Evolutionary conservation across 345 rosid species (phyloP), one percentile per base, ranked within the genome.

Genomic region (Physaria fendleri): DNA sequence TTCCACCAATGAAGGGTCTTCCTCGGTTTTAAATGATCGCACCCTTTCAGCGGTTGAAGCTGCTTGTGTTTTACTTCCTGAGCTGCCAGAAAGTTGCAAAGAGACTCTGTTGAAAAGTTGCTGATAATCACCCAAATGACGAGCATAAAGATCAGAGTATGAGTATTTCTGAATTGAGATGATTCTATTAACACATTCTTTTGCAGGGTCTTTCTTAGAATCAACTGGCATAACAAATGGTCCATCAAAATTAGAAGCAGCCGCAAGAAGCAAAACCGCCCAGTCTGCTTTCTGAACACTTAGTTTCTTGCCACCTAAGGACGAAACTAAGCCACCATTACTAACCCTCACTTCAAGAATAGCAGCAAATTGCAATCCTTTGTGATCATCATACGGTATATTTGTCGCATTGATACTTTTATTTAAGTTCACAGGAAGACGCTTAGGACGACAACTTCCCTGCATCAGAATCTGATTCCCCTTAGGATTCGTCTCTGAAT

Each of bases 1-100:
- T 67, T 78, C 89, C 75, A 93, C 85, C 68, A 93, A 50, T 2
- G 82, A 85, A 59, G 99, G 99, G 63, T 93, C 99, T 63, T 93
- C 83, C 65, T 93, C 78, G 17, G 51, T 62, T 73, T 72, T 76
- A 76, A 93, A 93, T 27, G 88, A 81, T 61, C 71, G 75, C 57
- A 93, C 82, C 78, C 91, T 77, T 66, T 82, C 84, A 41, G 87
- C 89, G 0, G 95, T 79, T 54, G 91, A 74, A 61, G 65, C 66
- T 0, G 25, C 68, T 33, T 63, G 76, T 3, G 49, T 20, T 58
- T 71, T 59, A 66, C 68, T 65, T 2, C 10, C 47, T 8, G 80
- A 61, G 62, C 81, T 71, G 55, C 81, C 68, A 12, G 76, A 79
- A 42, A 93, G 85, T 67, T 79, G 79, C 24, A 89, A 64, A 14